phyloP scores from a whole-genome alignment of 352 stramenopile species.

The Globisporangium paddicum region DNA sequence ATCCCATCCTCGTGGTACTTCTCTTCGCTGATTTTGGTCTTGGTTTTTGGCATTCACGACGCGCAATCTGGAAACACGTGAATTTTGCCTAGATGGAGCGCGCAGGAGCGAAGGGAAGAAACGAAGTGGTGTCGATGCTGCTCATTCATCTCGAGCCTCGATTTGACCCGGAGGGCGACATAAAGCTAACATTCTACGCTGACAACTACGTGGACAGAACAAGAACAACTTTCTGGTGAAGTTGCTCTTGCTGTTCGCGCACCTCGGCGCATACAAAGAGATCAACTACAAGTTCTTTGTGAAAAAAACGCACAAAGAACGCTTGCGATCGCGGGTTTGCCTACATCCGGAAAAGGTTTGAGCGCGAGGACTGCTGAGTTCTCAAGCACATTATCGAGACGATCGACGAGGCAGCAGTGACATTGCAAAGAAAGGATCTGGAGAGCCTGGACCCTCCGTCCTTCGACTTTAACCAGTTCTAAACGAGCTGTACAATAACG shows the following conservation, averaged over 20 bases:
- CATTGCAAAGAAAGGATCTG: not conserved
- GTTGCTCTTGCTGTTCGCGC: constrained; percentile 7
- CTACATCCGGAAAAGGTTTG: not conserved
- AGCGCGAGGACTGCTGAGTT: not conserved
- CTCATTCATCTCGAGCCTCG: not conserved
- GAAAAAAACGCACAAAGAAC: constrained; percentile 14
- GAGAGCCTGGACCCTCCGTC: not conserved
- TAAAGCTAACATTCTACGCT: constrained; percentile 5
- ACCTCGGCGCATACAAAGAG: not conserved
- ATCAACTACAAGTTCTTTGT: constrained; percentile 15
- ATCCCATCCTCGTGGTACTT: constrained; percentile 23
- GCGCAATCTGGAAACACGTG: not conserved
- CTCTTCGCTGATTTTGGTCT: constrained; percentile 12
- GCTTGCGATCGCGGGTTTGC: constrained; percentile 12
- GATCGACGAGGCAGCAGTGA: not conserved
- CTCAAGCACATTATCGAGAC: not conserved
- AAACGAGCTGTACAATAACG: not conserved
- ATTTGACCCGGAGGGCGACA: not conserved
- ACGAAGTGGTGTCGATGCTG: constrained; percentile 15
- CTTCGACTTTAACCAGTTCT: not conserved
- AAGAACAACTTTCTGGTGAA: constrained; percentile 20
- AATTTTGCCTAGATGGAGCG: constrained; percentile 17
- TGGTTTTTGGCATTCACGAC: constrained; percentile 16
- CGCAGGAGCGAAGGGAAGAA: constrained; percentile 8
- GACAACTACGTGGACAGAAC: constrained; percentile 23